A percentile compares a stretch with the other conserved stretches of the same genome.
phyloP scores from a whole-genome alignment of 2,329 filamentous ascomycete genomes.

The Aureobasidium mangrovei region DNA sequence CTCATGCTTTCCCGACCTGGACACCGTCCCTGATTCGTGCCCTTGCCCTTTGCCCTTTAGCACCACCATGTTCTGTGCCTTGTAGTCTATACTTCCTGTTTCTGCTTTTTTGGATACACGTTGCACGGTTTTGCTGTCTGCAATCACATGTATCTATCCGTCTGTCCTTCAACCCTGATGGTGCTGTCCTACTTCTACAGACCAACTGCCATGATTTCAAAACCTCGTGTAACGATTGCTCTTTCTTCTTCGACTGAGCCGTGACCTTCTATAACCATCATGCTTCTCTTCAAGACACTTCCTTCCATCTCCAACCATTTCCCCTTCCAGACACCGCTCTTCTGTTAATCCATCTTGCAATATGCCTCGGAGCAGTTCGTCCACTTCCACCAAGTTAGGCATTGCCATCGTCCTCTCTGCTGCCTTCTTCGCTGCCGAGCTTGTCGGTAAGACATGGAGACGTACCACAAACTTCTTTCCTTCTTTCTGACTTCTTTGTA shows the following conservation, averaged over 20 bases:
- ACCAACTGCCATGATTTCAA: constrained; percentile 3
- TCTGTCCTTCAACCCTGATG: constrained; percentile 6
- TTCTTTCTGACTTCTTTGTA: constrained; percentile 20
- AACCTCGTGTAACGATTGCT: constrained; percentile 1
- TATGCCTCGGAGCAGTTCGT: constrained; percentile 6
- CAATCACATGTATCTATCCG: background rate
- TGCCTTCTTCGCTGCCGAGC: constrained; percentile 10
- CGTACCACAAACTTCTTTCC: background rate
- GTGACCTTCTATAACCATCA: no score
- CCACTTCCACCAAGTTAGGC: background rate
- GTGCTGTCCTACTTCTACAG: constrained; percentile 5
- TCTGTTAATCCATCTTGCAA: background rate
- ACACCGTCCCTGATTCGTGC: constrained; percentile 1
- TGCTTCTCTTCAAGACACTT: no score
- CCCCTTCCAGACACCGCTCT: background rate
- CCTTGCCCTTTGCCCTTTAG: background rate
- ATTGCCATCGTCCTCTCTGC: constrained; percentile 1
- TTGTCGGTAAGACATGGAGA: background rate
- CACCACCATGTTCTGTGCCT: background rate
- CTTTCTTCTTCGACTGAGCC: background rate
- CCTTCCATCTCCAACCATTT: no score
- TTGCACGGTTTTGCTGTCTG: background rate
- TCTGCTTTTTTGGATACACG: background rate
- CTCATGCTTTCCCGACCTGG: background rate
- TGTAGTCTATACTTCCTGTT: background rate